A percentile compares a stretch with the other conserved stretches of the same genome.
phyloP scores from a whole-genome alignment of 306 rosid species.

The Malus sieversii region DNA sequence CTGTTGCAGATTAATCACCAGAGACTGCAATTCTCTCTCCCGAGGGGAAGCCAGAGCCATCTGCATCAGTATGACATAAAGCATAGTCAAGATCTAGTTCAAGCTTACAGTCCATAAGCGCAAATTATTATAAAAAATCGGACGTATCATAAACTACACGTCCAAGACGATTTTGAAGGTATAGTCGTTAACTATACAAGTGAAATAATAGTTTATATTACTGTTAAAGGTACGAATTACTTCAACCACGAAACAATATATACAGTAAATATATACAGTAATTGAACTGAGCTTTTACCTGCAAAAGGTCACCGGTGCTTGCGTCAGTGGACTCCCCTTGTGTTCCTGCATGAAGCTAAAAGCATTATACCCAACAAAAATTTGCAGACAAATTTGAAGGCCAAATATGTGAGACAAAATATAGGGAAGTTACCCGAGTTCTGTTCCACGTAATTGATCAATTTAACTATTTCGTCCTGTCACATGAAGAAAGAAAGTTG shows the following conservation, averaged over 20 bases:
- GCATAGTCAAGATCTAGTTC: not conserved
- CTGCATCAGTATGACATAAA: conserved; percentile 38
- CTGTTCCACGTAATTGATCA: conserved; percentile 80
- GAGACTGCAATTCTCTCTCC: conserved; percentile 64
- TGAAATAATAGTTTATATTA: no score
- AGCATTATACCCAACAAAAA: conserved; percentile 26
- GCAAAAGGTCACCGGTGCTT: conserved; percentile 47
- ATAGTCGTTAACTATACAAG: no score
- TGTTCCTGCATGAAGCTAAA: conserved; percentile 45
- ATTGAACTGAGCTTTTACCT: conserved; percentile 36
- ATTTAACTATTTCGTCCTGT: conserved; percentile 80
- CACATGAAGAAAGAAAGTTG: conserved; percentile 13
- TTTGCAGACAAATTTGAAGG: not conserved
- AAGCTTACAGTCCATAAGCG: not conserved
- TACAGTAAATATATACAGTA: no score
- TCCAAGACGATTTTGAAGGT: no score
- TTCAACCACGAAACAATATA: not conserved
- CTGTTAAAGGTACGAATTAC: not conserved
- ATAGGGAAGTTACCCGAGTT: conserved; percentile 50
- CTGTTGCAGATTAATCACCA: conserved; percentile 63
- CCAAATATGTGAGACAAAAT: conserved; percentile 2
- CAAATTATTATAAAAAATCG: not conserved
- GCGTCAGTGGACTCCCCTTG: conserved; percentile 52
- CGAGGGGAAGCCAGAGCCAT: conserved; percentile 37
- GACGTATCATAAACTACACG: not conserved